Conservation (phyloP, 768 basidiomycete species). For the Rhodosporidiobolus sp. region DNA sequence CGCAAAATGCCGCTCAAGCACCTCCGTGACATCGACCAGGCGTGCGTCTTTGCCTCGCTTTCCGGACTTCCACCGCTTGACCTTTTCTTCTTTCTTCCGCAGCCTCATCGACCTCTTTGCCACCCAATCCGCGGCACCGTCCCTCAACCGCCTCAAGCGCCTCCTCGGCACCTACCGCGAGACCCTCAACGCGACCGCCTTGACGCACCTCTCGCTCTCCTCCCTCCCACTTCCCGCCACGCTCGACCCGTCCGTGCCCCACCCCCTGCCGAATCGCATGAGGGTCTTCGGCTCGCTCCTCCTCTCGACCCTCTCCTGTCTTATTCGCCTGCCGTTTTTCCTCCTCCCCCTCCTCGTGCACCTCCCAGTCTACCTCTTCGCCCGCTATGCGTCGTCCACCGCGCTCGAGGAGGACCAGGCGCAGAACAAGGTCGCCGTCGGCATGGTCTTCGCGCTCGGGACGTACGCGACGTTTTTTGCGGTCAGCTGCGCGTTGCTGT, state of each 20-base stretch:
- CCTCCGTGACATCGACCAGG: slow-evolving; percentile 81
- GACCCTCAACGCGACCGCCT: slow-evolving; percentile 69
- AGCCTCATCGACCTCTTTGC: slow-evolving; percentile 32
- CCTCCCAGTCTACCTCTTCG: slow-evolving; percentile 70
- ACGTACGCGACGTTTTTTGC: slow-evolving; percentile 84
- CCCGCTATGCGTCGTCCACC: slow-evolving; percentile 61
- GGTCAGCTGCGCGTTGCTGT: slow-evolving; percentile 76
- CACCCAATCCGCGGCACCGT: slow-evolving; percentile 15
- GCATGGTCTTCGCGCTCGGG: slow-evolving; percentile 66
- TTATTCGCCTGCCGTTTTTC: slow-evolving; percentile 82
- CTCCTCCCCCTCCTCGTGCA: slow-evolving; percentile 69
- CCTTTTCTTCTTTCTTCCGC: not conserved
- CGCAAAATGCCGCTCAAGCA: slow-evolving; percentile 70
- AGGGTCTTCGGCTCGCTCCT: slow-evolving; percentile 73
- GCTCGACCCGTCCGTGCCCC: slow-evolving; percentile 64
- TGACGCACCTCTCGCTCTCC: slow-evolving; percentile 80
- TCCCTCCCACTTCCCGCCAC: slow-evolving; percentile 77
- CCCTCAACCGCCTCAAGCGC: slow-evolving; percentile 41
- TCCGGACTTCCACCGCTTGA: not conserved
- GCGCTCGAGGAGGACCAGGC: slow-evolving; percentile 93
- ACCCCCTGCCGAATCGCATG: slow-evolving; percentile 75
- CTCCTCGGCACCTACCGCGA: slow-evolving; percentile 83
- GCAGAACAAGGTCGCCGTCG: slow-evolving; percentile 91
- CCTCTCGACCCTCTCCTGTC: slow-evolving; percentile 67
- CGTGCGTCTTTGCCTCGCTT: slow-evolving; percentile 57